Conservation (phyloP, 2,329 filamentous ascomycete genomes). For the Fonsecaea erecta region DNA sequence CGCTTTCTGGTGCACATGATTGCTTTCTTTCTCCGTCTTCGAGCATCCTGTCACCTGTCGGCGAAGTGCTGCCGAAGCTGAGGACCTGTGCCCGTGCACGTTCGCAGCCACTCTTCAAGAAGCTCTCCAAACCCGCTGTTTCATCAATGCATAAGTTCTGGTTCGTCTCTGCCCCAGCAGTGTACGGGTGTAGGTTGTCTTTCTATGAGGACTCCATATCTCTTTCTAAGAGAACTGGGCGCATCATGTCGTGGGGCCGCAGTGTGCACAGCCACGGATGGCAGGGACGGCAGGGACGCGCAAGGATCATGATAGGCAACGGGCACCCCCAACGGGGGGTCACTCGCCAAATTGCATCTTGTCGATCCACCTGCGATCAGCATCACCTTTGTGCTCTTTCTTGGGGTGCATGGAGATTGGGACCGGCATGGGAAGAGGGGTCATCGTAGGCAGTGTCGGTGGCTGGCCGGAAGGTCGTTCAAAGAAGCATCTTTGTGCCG, state of each 20-base stretch:
- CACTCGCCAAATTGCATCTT: constrained; percentile 3
- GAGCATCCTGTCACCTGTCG: neutral
- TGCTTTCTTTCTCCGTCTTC: too few relatives aligned
- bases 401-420: neutral
- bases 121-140: too few relatives aligned
- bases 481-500: neutral
- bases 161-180: too few relatives aligned
- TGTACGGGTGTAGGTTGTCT: too few relatives aligned
- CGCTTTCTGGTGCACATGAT: too few relatives aligned
- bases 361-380: constrained; percentile 6
- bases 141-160: too few relatives aligned
- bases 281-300: neutral
- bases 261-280: neutral
- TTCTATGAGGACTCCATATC: too few relatives aligned
- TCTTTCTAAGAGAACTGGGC: too few relatives aligned
- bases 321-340: too few relatives aligned
- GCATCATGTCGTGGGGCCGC: neutral
- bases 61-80: constrained; percentile 25
- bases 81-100: too few relatives aligned
- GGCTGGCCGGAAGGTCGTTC: neutral
- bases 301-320: neutral
- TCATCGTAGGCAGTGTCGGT: neutral
- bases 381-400: neutral
- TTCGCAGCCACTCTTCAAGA: too few relatives aligned
- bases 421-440: neutral